phyloP scores from a whole-genome alignment of 768 basidiomycete genomes.

The Megacollybia marginata region DNA sequence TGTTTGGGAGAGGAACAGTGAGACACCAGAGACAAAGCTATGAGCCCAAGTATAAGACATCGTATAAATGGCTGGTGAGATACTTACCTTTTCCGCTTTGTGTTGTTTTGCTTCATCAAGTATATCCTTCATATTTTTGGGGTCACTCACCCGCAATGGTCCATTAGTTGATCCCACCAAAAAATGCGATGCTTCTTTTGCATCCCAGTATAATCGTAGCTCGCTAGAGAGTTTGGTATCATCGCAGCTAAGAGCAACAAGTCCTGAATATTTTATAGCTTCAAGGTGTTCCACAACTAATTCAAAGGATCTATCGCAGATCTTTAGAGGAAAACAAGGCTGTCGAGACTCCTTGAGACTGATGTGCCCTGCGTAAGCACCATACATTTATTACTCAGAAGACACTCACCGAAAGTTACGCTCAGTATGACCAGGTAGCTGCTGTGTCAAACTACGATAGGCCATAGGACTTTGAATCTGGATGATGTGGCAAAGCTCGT shows the following conservation, averaged over 20 bases:
- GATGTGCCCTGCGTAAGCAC: too few relatives aligned
- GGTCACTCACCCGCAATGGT: conserved; percentile 18
- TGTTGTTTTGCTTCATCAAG: conserved; percentile 5
- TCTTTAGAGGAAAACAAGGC: conserved; percentile 16
- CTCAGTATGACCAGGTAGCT: not conserved
- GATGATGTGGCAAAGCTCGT: not conserved
- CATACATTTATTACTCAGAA: too few relatives aligned
- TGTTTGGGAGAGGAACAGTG: conserved; percentile 19
- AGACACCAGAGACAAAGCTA: conserved; percentile 25
- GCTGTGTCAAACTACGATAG: not conserved
- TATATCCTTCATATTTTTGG: conserved; percentile 8
- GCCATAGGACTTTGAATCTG: not conserved
- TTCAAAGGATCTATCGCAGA: conserved; percentile 13
- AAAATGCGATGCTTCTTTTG: conserved; percentile 8
- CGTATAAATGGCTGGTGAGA: not conserved
- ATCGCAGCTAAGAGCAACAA: conserved; percentile 23
- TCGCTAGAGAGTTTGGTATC: conserved; percentile 30
- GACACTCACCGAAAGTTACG: not conserved
- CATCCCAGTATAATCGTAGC: conserved; percentile 20
- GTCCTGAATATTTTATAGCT: conserved; percentile 13
- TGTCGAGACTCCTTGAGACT: conserved; percentile 3
- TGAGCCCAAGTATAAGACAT: not conserved
- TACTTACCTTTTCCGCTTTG: conserved; percentile 17
- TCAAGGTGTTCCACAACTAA: conserved; percentile 9
- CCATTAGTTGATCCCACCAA: conserved; percentile 18